A percentile compares a stretch with the other conserved stretches of the same genome.
phyloP scores from a whole-genome alignment of 768 basidiomycete species.

The Leccinellum rugosiceps region DNA sequence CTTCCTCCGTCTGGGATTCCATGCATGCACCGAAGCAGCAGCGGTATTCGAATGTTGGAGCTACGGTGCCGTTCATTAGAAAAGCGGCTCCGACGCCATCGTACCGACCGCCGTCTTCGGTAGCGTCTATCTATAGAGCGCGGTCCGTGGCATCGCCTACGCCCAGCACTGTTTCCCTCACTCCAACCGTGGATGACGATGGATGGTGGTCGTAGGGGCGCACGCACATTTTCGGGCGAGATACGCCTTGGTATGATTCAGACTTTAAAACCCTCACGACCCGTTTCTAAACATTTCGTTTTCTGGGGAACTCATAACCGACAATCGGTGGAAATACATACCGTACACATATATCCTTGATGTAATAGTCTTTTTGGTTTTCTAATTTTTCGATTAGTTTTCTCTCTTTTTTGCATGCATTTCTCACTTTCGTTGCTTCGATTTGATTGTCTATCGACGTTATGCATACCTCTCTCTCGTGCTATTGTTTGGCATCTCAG shows the following conservation, averaged over 20 bases:
- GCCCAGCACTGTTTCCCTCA: constrained; percentile 68
- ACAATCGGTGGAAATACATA: neutral
- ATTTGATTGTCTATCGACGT: neutral
- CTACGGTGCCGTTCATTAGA: constrained; percentile 10
- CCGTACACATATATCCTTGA: constrained; percentile 15
- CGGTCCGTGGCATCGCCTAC: constrained; percentile 61
- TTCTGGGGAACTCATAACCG: constrained; percentile 9
- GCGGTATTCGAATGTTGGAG: constrained; percentile 19
- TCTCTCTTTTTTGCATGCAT: neutral
- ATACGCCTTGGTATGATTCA: neutral
- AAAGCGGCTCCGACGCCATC: constrained; percentile 22
- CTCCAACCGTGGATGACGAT: constrained; percentile 67
- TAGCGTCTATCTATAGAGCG: constrained; percentile 47
- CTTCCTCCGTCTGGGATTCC: constrained; percentile 68
- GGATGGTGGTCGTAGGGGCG: constrained; percentile 68
- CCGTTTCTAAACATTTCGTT: neutral
- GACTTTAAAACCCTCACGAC: neutral
- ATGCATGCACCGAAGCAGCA: constrained; percentile 49
- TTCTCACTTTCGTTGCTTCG: neutral
- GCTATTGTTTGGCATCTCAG: constrained; percentile 6
- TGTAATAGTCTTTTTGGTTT: constrained; percentile 18
- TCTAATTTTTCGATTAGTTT: neutral
- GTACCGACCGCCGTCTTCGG: constrained; percentile 35
- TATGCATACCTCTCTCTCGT: constrained; percentile 13
- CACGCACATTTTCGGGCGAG: neutral